A percentile compares a stretch with the other conserved stretches of the same genome.
These are phyloP conservation scores for Acer saccharum DNA, from an alignment of 345 rosid species.

Conservation along the genomic window DNA sequence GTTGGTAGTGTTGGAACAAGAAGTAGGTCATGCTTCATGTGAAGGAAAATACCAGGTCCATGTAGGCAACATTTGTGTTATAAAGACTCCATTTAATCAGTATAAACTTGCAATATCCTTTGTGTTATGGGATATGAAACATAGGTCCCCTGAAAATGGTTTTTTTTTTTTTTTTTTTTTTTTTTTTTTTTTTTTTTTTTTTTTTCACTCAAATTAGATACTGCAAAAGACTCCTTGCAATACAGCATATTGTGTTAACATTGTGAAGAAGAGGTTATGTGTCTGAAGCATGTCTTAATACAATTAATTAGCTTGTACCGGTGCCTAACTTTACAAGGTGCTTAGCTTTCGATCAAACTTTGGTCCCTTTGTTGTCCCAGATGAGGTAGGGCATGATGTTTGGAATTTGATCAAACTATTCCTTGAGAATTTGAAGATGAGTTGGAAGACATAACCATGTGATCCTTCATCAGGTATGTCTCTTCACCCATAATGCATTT, in stretches of 20 bases:
- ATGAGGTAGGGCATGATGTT: background rate
- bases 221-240: too few relatives aligned
- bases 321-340: too few relatives aligned
- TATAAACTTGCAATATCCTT: background rate
- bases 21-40: too few relatives aligned
- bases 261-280: background rate
- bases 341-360: too few relatives aligned
- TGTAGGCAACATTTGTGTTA: too few relatives aligned
- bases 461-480: constrained; percentile 11
- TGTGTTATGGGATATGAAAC: background rate
- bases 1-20: background rate
- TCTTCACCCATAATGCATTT: background rate
- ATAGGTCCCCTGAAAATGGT: background rate
- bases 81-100: background rate
- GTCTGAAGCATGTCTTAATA: background rate
- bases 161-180: too few relatives aligned
- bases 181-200: too few relatives aligned
- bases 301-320: background rate
- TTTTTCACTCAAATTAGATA: background rate
- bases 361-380: background rate
- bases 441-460: constrained; percentile 33
- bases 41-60: too few relatives aligned
- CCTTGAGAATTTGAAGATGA: constrained; percentile 1
- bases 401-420: too few relatives aligned
- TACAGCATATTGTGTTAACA: background rate